phyloP scores from a whole-genome alignment of 257 asterid species.

The Ilex asprella region DNA sequence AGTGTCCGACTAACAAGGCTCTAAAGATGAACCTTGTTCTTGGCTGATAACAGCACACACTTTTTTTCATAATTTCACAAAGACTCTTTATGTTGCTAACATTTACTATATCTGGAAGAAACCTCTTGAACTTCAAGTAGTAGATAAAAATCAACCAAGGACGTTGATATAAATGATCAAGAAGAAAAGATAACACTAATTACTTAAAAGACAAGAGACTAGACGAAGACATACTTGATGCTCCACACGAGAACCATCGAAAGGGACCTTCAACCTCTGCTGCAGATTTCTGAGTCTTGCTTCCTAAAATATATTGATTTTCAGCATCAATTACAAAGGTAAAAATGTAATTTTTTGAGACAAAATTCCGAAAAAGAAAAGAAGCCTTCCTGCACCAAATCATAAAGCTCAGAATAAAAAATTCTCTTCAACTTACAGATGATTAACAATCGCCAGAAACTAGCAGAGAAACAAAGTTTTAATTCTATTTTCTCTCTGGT shows the following conservation, averaged over 20 bases:
- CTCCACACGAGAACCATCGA: conserved; percentile 64
- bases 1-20: too few relatives aligned
- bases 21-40: too few relatives aligned
- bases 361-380: not conserved
- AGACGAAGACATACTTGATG: conserved; percentile 65
- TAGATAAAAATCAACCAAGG: not conserved
- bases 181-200: not conserved
- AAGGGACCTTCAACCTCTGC: conserved; percentile 71
- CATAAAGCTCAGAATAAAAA: not conserved
- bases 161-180: not conserved
- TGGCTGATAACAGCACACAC: too few relatives aligned
- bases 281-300: conserved; percentile 74
- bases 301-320: conserved; percentile 38
- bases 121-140: not conserved
- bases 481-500: too few relatives aligned
- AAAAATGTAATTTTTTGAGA: not conserved
- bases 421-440: too few relatives aligned
- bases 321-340: conserved; percentile 22
- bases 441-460: too few relatives aligned
- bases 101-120: not conserved
- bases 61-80: not conserved
- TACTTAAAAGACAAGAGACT: not conserved
- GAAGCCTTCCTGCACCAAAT: conserved; percentile 8
- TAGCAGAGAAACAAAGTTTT: too few relatives aligned
- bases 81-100: not conserved